Base-by-base conservation (phyloP, 2,329 filamentous ascomycete genomes). In the Nemania sp. region DNA sequence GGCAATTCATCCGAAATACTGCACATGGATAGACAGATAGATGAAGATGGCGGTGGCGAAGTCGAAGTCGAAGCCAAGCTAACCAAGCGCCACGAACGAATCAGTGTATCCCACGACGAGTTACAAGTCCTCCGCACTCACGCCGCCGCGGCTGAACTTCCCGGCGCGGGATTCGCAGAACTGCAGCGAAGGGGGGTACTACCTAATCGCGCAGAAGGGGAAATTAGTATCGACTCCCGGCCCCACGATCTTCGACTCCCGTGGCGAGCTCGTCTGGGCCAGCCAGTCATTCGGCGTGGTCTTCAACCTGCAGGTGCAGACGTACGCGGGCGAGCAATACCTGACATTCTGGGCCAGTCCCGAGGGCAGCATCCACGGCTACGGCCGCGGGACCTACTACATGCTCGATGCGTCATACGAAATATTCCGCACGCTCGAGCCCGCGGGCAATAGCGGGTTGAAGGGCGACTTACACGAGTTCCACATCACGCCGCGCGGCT, bases 281-380 rank as follows among this genome's bases (percentile, higher is more conserved):
- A 56, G 58, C 40, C 26, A 61, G 19, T 57, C 47, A 3, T 59
- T 51, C 30, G 60, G 56, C 1, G 48, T 56, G 1, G 58, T 61
- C 1, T 59, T 54, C 43, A 56, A 62, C 33, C 39, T 62, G 9
- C 49, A 61, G 30, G 52, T 68, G 3, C 69, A 72, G 51, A 61
- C 43, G 3, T 66, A 72, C 57, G 64, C 68, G 20, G 68, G 69
- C 15, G 65, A 63, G 11, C 52, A 62, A 0, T 70, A 73, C 46
- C 52, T 73, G 7, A 69, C 69, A 9, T 73, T 74, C 45, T 74
- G 69, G 70, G 61, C 69, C 26, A 67, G 63, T 12, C 67, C 68
- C 12, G 66, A 65, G 12, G 60, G 64, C 23, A 55, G 49, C 9
- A 30, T 23, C 2, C 48, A 56, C 24, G 59, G 61, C 5, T 63